Evolutionary conservation across 768 basidiomycete species (phyloP).

Genomic region (Cystofilobasidium capitatum): DNA sequence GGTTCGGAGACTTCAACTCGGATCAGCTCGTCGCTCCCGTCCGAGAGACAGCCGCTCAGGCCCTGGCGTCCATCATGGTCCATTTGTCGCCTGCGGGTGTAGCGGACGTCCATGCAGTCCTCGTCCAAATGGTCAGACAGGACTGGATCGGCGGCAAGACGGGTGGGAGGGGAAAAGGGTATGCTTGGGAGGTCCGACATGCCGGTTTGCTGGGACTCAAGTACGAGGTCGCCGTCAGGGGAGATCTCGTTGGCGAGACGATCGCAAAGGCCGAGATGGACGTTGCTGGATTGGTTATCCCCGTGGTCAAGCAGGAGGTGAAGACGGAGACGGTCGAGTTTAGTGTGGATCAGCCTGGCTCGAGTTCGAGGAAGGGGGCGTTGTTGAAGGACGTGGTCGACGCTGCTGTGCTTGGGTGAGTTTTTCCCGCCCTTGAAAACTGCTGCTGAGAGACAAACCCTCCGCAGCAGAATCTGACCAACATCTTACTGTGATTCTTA

Average conservation of each 20-base stretch:
- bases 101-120: slow-evolving; percentile 65
- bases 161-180: slow-evolving; percentile 38
- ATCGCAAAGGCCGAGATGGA: slow-evolving; percentile 28
- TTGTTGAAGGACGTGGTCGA: slow-evolving; percentile 75
- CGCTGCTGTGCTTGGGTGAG: slow-evolving; percentile 81
- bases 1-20: slow-evolving; percentile 96
- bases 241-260: slow-evolving; percentile 56
- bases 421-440: slow-evolving; percentile 14
- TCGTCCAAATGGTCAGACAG: slow-evolving; percentile 90
- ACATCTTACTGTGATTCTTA: neutral
- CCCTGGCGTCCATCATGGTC: slow-evolving; percentile 74
- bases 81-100: slow-evolving; percentile 78
- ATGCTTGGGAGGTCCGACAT: slow-evolving; percentile 95
- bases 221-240: slow-evolving; percentile 91
- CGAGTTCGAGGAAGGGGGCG: slow-evolving; percentile 27
- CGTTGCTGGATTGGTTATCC: slow-evolving; percentile 31
- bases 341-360: slow-evolving; percentile 3
- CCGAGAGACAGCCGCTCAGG: slow-evolving; percentile 89
- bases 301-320: slow-evolving; percentile 16
- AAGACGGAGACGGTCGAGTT: slow-evolving; percentile 27
- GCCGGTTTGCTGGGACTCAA: slow-evolving; percentile 95
- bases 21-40: slow-evolving; percentile 97
- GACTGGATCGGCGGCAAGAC: slow-evolving; percentile 47
- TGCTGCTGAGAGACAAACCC: neutral
- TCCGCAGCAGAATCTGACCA: neutral